phyloP scores from a whole-genome alignment of 2,329 filamentous ascomycete species.

The Fusarium sp. region DNA sequence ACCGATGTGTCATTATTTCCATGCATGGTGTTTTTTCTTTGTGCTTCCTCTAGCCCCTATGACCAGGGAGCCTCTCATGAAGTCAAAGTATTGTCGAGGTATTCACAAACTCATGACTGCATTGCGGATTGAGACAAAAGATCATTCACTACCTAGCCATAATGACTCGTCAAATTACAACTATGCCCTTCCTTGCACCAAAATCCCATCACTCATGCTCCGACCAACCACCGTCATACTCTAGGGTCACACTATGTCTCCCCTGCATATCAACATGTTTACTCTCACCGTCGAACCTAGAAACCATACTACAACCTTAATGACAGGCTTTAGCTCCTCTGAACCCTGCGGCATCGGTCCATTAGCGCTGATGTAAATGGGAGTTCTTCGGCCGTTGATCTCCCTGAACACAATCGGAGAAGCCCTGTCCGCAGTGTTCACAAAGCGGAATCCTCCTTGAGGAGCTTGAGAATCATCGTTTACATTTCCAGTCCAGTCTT shows the following conservation, averaged over 20 bases:
- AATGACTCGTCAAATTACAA: background rate
- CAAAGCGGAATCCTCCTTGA: rapidly evolving
- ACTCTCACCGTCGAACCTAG: background rate
- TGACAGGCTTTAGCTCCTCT: rapidly evolving
- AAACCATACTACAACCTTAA: background rate
- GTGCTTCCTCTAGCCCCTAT: too few species aligned
- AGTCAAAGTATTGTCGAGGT: too few species aligned
- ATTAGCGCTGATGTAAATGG: rapidly evolving
- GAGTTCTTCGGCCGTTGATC: rapidly evolving
- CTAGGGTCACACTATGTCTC: background rate
- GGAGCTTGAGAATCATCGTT: background rate
- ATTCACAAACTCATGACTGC: background rate
- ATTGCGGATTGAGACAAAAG: rapidly evolving
- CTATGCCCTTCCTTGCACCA: rapidly evolving
- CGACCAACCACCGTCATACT: background rate
- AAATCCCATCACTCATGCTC: background rate
- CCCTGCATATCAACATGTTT: background rate
- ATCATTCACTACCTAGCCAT: rapidly evolving
- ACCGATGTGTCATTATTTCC: rapidly evolving
- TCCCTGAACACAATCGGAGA: background rate
- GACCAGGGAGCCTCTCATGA: too few species aligned
- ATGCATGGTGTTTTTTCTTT: rapidly evolving
- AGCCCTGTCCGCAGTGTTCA: too few species aligned
- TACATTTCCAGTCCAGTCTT: too few species aligned
- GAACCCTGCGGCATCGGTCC: rapidly evolving